phyloP scores from a whole-genome alignment of 129 eudicot genomes.

The Silybum marianum region DNA sequence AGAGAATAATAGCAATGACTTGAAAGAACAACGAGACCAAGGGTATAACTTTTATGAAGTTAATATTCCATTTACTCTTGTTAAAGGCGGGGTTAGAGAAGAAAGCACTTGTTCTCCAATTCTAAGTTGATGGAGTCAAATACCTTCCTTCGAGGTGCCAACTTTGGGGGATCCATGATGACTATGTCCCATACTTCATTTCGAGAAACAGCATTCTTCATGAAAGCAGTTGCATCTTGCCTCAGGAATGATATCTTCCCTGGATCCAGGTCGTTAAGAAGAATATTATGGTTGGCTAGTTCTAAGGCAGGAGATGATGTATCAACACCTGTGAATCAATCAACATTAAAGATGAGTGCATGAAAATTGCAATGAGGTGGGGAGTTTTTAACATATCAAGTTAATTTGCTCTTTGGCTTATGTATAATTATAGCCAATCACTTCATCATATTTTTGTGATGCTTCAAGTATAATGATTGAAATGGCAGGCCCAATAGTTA shows the following conservation, averaged over 20 bases:
- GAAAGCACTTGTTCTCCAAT: neutral
- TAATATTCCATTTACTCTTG: neutral
- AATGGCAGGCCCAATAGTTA: neutral
- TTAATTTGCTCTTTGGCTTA: neutral
- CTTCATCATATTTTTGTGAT: no score
- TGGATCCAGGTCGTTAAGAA: constrained; percentile 68
- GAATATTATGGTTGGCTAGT: constrained; percentile 70
- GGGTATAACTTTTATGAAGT: neutral
- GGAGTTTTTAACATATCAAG: neutral
- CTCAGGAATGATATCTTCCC: constrained; percentile 58
- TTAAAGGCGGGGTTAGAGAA: neutral
- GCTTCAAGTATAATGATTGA: neutral
- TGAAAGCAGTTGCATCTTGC: constrained; percentile 77
- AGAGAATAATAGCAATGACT: neutral
- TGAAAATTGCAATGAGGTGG: neutral
- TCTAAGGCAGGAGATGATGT: constrained; percentile 84
- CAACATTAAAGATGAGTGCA: neutral
- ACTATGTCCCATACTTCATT: constrained; percentile 85
- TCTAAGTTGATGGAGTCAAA: neutral
- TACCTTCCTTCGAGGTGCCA: constrained; percentile 85
- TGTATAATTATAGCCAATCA: neutral
- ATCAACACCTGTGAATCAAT: constrained; percentile 72
- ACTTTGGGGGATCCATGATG: constrained; percentile 86
- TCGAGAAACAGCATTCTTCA: constrained; percentile 76
- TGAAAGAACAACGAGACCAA: neutral